Conservation (phyloP, 2,329 filamentous ascomycete genomes). For the Talaromyces sp. region DNA sequence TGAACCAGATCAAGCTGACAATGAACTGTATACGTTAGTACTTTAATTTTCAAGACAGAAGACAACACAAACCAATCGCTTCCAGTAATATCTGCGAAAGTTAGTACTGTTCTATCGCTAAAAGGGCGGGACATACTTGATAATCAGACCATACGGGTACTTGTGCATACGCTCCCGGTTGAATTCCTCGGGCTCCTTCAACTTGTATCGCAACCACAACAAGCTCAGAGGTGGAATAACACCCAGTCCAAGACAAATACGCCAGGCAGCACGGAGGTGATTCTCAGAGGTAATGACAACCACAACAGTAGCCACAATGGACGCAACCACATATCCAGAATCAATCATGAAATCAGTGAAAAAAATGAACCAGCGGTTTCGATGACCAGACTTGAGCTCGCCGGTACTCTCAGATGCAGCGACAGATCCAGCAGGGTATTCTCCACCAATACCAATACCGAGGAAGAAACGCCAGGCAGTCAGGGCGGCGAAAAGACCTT, state of each 20-base stretch:
- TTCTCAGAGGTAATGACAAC: slow-evolving; percentile 57
- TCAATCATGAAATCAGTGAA: slow-evolving; percentile 90
- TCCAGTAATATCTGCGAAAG: slow-evolving; percentile 67
- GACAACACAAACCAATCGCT: slow-evolving; percentile 52
- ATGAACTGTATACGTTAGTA: slow-evolving; percentile 38
- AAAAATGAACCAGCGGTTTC: slow-evolving; percentile 89
- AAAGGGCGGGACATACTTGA: slow-evolving; percentile 43
- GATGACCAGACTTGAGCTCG: slow-evolving; percentile 72
- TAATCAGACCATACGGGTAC: slow-evolving; percentile 50
- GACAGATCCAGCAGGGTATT: slow-evolving; percentile 63
- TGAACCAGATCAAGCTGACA: slow-evolving; percentile 77
- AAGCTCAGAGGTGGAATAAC: slow-evolving; percentile 72
- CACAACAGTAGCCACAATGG: slow-evolving; percentile 69
- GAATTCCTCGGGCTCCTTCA: slow-evolving; percentile 77
- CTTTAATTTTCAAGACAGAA: not conserved
- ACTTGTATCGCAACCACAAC: slow-evolving; percentile 66
- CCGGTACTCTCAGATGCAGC: slow-evolving; percentile 79
- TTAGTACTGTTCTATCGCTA: slow-evolving; percentile 13
- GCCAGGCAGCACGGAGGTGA: slow-evolving; percentile 74
- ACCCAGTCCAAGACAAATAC: slow-evolving; percentile 73
- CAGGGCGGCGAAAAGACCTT: slow-evolving; percentile 73
- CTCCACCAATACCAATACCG: slow-evolving; percentile 71
- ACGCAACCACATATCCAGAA: slow-evolving; percentile 75
- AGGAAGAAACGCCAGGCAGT: slow-evolving; percentile 83
- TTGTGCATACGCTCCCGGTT: slow-evolving; percentile 66